Evolutionary conservation across 164 flowering plant genomes (phyloP).

Genomic region (Saururus chinensis): DNA sequence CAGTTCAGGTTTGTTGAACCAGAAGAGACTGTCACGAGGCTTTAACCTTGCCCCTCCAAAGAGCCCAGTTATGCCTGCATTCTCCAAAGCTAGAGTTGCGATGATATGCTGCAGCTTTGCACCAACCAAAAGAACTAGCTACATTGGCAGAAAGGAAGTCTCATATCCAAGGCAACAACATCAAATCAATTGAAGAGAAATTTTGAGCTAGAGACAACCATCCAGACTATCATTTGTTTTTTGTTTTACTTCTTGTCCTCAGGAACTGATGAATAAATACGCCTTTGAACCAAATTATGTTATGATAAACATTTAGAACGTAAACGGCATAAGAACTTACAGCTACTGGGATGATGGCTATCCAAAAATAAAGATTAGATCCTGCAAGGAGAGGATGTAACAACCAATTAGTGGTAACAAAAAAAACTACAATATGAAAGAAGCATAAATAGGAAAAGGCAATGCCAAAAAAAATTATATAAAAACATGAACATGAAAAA

Average conservation of each 20-base stretch:
- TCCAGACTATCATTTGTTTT: too few species aligned
- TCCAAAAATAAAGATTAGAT: conserved; percentile 98
- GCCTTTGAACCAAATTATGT: background rate
- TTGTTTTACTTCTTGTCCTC: background rate
- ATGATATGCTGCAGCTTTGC: conserved; percentile 89
- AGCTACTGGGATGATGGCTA: conserved; percentile 76
- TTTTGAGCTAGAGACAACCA: too few species aligned
- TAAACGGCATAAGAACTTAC: conserved; percentile 37
- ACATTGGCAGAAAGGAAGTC: conserved; percentile 6
- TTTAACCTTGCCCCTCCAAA: conserved; percentile 39
- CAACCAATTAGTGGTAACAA: background rate
- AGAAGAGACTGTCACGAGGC: conserved; percentile 94
- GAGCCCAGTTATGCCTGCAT: conserved; percentile 49
- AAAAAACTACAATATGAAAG: background rate
- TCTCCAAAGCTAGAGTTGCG: conserved; percentile 89
- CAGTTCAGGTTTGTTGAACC: conserved; percentile 93
- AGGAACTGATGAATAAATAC: background rate
- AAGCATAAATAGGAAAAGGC: background rate
- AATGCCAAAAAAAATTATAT: background rate
- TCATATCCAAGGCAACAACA: background rate
- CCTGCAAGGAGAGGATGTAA: conserved; percentile 34
- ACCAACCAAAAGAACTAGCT: conserved; percentile 91
- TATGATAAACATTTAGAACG: too few species aligned
- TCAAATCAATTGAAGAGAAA: background rate
- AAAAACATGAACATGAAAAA: background rate